Conservation (phyloP, 1,139 yeast species). For the Nakaseomyces nivariensis region DNA sequence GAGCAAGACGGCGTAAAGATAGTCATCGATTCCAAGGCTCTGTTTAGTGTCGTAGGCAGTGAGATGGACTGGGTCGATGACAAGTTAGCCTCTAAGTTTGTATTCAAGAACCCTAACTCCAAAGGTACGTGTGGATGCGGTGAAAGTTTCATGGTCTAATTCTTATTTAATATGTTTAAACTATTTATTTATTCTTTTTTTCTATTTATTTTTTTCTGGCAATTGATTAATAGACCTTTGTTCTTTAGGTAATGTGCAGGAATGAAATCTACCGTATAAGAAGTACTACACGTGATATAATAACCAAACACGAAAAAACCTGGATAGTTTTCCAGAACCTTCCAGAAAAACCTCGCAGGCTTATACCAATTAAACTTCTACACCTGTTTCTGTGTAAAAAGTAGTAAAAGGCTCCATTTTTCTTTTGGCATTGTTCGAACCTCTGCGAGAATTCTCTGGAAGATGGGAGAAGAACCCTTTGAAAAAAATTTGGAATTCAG, state of each 20-base stretch:
- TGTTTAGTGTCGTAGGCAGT: slow-evolving; percentile 89
- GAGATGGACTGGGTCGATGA: slow-evolving; percentile 99
- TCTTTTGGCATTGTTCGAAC: too few species aligned
- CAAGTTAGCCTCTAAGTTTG: slow-evolving; percentile 77
- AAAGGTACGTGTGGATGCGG: slow-evolving; percentile 99
- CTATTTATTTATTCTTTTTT: neutral
- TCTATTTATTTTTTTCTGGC: neutral
- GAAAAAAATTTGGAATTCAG: neutral
- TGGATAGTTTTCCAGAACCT: neutral
- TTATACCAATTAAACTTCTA: too few species aligned
- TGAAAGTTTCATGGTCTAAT: slow-evolving; percentile 88
- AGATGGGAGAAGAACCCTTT: neutral
- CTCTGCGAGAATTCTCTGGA: too few species aligned
- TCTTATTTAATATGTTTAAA: neutral
- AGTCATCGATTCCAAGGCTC: slow-evolving; percentile 87
- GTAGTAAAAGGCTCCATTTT: too few species aligned
- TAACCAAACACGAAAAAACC: neutral
- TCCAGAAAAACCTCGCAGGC: slow-evolving; percentile 3
- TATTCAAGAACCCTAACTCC: slow-evolving; percentile 88
- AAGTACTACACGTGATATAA: neutral
- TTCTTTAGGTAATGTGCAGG: too few species aligned
- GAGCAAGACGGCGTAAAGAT: slow-evolving; percentile 92
- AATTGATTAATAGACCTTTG: too few species aligned
- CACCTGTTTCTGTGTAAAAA: too few species aligned
- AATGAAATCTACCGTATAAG: too few species aligned